Evolutionary conservation across 768 basidiomycete genomes (phyloP).

Genomic region (Pleurotus citrinopileatus): DNA sequence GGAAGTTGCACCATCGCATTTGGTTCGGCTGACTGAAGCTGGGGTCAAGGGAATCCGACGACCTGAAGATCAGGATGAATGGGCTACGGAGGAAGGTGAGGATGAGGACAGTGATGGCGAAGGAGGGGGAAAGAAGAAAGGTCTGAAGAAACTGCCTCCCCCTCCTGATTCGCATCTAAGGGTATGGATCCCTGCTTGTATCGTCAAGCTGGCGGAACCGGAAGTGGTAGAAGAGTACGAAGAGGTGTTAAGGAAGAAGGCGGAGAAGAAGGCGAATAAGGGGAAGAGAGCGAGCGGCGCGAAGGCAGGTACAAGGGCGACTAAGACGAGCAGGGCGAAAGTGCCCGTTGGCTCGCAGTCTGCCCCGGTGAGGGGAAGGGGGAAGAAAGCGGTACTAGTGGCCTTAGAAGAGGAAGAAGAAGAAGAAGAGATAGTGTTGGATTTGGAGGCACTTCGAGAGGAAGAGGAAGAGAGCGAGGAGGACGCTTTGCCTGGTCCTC

Average conservation of each 20-base stretch:
- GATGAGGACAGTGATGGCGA: conserved; percentile 48
- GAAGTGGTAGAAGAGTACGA: conserved; percentile 62
- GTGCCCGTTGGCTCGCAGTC: not conserved
- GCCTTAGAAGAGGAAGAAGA: not conserved
- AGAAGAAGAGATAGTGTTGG: not conserved
- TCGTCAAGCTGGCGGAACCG: conserved; percentile 69
- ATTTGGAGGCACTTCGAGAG: conserved; percentile 4
- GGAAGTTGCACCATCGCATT: conserved; percentile 64
- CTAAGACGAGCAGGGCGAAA: conserved; percentile 13
- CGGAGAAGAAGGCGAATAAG: conserved; percentile 48
- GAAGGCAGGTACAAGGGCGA: conserved; percentile 14
- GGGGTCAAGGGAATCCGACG: conserved; percentile 63
- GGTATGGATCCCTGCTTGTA: conserved; percentile 82
- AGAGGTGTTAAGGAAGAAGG: conserved; percentile 42
- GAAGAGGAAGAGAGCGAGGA: conserved; percentile 9
- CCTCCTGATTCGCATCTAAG: conserved; percentile 57
- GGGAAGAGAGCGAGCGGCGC: conserved; percentile 16
- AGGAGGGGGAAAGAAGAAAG: conserved; percentile 35
- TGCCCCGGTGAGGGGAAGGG: not conserved
- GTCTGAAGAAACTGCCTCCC: conserved; percentile 33
- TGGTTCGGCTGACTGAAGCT: conserved; percentile 62
- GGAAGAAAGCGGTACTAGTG: not conserved
- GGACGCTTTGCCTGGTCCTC: conserved; percentile 4
- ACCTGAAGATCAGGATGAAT: conserved; percentile 44
- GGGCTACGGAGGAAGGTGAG: conserved; percentile 44